phyloP scores from a whole-genome alignment of 805 yeast genomes.

The Candida multigemmis region DNA sequence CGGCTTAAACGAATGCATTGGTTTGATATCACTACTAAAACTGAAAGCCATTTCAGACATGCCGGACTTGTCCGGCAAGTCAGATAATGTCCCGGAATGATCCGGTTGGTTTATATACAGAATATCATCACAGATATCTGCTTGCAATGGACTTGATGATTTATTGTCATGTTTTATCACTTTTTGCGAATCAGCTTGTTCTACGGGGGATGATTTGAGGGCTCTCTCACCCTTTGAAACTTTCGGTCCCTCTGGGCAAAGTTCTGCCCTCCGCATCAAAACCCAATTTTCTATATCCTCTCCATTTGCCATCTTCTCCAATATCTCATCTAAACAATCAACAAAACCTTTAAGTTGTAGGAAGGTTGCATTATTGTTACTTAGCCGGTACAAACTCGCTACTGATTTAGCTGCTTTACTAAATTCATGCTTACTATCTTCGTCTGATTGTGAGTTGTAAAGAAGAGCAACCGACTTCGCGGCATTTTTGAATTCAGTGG shows the following conservation, averaged over 20 bases:
- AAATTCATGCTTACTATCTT: conserved; percentile 17
- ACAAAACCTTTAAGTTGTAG: conserved; percentile 50
- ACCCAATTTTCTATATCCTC: conserved; percentile 49
- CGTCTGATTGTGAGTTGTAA: conserved; percentile 13
- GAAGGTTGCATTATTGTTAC: conserved; percentile 42
- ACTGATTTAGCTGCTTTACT: conserved; percentile 34
- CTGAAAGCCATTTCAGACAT: conserved; percentile 23
- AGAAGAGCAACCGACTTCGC: conserved; percentile 61
- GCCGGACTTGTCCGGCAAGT: too few relatives aligned
- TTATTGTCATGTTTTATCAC: too few relatives aligned
- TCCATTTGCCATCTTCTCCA: conserved; percentile 27
- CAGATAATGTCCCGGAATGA: too few relatives aligned
- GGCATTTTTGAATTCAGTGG: conserved; percentile 59
- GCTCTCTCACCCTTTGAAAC: too few relatives aligned
- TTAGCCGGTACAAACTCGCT: conserved; percentile 47
- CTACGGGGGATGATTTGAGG: too few relatives aligned
- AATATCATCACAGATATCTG: too few relatives aligned
- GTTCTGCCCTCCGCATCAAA: conserved; percentile 38
- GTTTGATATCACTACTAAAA: conserved; percentile 15
- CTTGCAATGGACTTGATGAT: too few relatives aligned
- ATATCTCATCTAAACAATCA: conserved; percentile 50
- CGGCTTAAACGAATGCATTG: conserved; percentile 18
- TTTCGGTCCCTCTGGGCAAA: too few relatives aligned
- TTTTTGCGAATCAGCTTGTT: too few relatives aligned
- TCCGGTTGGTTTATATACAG: too few relatives aligned